phyloP scores from a whole-genome alignment of 1,139 yeast species.

The Candida sp. region DNA sequence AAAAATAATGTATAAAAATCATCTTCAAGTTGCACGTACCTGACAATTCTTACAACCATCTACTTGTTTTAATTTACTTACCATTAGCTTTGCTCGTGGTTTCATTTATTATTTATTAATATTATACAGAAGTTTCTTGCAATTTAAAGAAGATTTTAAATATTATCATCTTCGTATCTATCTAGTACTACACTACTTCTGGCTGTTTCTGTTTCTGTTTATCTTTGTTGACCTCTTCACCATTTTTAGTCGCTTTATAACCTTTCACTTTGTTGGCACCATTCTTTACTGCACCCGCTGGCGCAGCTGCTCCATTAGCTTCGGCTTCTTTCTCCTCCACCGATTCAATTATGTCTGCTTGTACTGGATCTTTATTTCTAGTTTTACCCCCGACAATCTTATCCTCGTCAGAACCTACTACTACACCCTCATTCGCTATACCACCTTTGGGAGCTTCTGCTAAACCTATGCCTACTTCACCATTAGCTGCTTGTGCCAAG shows the following conservation, averaged over 20 bases:
- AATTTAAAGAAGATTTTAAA: too few relatives aligned
- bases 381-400: conserved; percentile 16
- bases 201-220: too few relatives aligned
- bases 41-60: too few relatives aligned
- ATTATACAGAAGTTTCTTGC: too few relatives aligned
- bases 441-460: conserved; percentile 50
- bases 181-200: too few relatives aligned
- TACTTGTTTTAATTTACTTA: too few relatives aligned
- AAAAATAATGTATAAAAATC: too few relatives aligned
- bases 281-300: conserved; percentile 5
- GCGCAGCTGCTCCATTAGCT: conserved; percentile 1
- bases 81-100: too few relatives aligned
- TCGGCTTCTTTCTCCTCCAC: background rate
- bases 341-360: conserved; percentile 6
- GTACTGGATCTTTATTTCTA: conserved; percentile 9
- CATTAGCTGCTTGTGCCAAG: conserved; percentile 40
- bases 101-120: too few relatives aligned
- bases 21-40: too few relatives aligned
- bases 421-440: conserved; percentile 44
- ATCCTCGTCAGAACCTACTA: conserved; percentile 43
- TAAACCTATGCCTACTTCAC: conserved; percentile 41
- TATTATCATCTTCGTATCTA: too few relatives aligned
- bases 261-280: conserved; percentile 4
- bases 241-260: conserved; percentile 1
- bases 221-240: conserved; percentile 1